Base-by-base conservation (phyloP, 768 basidiomycete genomes). In the Mycena amicta region DNA sequence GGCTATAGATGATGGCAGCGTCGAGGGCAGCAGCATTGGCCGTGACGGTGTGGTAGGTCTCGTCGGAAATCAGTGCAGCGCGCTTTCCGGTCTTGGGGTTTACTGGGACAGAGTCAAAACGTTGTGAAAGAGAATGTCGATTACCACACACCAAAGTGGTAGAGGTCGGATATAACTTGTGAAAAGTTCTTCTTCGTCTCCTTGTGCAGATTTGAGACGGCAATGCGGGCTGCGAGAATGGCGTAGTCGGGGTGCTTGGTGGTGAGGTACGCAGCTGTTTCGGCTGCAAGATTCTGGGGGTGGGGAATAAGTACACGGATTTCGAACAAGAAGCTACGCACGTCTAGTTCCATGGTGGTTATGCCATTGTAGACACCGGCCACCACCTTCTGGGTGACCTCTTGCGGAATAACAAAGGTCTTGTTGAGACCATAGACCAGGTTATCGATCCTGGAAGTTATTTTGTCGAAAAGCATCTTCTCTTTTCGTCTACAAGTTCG, bases 101-200 rank as follows among this genome's bases (percentile, higher is more conserved):
- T 50, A 98, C 95, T 87, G 67, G n/a, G n/a, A 20, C 6, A 27
- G 53, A 29, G 28, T 1, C 23, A 27, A 22, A 2, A 55, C 2
- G 27, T 3, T 3, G 25, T 4, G 6, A 31, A 31, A 27, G 8
- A 8, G 5, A 20, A 25, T n/a, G n/a, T n/a, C n/a, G 4, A 45
- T 22, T 51, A 30, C 33, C 5, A 70, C 85, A 26, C 63, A 94
- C 94, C 78, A 77, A 95, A 99, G 50, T 84, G 78, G 72, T 98
- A 93, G 31, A 99, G 78, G 70, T 98, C 95, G 57, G 85, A 86
- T 69, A 99, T 82, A 62, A 99, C 96, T 60, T 88, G 83, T 2
- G 93, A 94, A 72, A 99, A 98, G 66, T 78, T 92, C 80, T 99
- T 98, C 80, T 95, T 98, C 16, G 97, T 98, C 76, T 99, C 96